Percentiles rank a stretch among this genome's conserved stretches.
These are phyloP conservation scores for Globisporangium apiculatum DNA, from an alignment of 352 stramenopile species.

Conservation along the genomic window DNA sequence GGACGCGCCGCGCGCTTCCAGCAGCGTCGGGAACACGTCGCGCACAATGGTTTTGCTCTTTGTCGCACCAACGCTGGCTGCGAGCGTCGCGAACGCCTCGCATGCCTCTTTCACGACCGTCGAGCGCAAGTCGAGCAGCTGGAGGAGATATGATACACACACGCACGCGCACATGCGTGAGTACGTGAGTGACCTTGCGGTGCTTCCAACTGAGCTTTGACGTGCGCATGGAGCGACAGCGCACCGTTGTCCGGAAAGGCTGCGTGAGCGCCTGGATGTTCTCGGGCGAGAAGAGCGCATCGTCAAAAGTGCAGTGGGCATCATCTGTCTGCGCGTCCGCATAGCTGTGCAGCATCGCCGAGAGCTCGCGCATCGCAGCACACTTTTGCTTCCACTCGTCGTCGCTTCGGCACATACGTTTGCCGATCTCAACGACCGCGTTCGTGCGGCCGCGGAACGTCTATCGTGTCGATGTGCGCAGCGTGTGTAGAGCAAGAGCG, in stretches of 20 bases:
- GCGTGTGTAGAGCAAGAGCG: not conserved
- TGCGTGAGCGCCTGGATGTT: slow-evolving; percentile 47
- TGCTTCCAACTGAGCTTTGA: not conserved
- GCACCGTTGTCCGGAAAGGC: slow-evolving; percentile 48
- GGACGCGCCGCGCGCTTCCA: slow-evolving; percentile 38
- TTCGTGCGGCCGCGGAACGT: slow-evolving; percentile 46
- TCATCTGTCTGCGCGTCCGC: slow-evolving; percentile 4
- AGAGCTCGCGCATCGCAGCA: slow-evolving; percentile 37
- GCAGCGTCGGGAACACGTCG: slow-evolving; percentile 54
- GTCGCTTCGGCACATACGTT: slow-evolving; percentile 38
- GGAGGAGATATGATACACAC: not conserved
- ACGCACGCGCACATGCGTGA: too few relatives aligned
- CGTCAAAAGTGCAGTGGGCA: slow-evolving; percentile 3
- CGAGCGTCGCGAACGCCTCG: slow-evolving; percentile 34
- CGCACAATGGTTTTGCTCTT: slow-evolving; percentile 50
- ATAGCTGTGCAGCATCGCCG: slow-evolving; percentile 21
- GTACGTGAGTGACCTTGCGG: too few relatives aligned
- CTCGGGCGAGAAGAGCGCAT: slow-evolving; percentile 31
- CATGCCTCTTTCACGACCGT: slow-evolving; percentile 60
- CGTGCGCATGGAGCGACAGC: not conserved
- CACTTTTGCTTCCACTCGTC: slow-evolving; percentile 62
- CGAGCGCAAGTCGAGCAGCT: slow-evolving; percentile 45
- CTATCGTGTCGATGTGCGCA: slow-evolving; percentile 9
- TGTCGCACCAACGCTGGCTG: slow-evolving; percentile 22
- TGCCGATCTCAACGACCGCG: slow-evolving; percentile 36